Base-by-base conservation (phyloP, 768 basidiomycete genomes). In the Boletus sensibilis region DNA sequence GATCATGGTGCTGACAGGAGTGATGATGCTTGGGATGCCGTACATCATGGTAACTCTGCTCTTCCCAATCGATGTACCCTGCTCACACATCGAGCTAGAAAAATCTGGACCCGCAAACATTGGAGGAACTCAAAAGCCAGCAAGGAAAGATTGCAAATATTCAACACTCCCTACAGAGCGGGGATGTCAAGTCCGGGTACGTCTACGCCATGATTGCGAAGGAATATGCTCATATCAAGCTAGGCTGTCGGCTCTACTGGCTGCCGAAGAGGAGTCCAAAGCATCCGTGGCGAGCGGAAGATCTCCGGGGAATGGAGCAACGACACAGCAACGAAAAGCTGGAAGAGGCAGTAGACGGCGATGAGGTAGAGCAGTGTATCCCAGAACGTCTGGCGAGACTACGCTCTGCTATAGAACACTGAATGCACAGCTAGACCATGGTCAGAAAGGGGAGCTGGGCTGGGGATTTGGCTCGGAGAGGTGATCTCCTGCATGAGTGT, bases 11-110 rank as follows among this genome's bases (percentile, higher is more conserved):
- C 71, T 80, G 60, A 86, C 80, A 43, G 90, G 80, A 37, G 75
- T 72, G 48, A 81, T 90, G 81, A 80, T 88, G 74, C 70, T 92
- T 27, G 81, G 78, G 23, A 85, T 83, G 82, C 90, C 90, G 5
- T 90, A 88, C 65, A 70, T 92, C 52, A 87, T 87, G 80, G 90
- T 90, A 65, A 46, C 76, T 54, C 18, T 41, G 14, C 40, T 16
- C 4, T 21, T 20, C 12, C 43, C 1, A 6, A 11, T 12, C 46
- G 1, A 53, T 20, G 40, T 58, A 20, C 16, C 38, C 29, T 27
- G 56, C 58, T 58, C 59, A 64, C 54, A 38, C 39, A 23, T 25
- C 21, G 48, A 23, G 29, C 58, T 16, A 92, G 90, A 88, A 88
- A 79, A 87, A 86, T 53, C 68, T 92, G 75, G 90, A 91, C 63